phyloP scores from a whole-genome alignment of 163 green algal genomes.

The Scenedesmus sp. region DNA sequence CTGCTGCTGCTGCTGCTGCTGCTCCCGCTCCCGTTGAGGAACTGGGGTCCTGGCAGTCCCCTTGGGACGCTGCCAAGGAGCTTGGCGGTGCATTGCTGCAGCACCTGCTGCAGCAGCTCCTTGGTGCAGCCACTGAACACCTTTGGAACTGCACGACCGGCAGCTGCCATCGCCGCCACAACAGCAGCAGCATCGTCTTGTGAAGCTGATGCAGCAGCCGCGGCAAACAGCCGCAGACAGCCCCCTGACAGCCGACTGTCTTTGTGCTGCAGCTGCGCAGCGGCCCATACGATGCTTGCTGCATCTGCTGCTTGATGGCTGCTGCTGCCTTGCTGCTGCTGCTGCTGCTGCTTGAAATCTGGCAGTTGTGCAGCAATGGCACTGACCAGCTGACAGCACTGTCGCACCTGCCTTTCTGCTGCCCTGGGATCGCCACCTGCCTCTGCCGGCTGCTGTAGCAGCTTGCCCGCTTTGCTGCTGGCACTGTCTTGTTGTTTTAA shows the following conservation, averaged over 20 bases:
- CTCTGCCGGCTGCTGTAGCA: background rate
- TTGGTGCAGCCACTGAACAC: background rate
- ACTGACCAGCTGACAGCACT: slow-evolving; percentile 6
- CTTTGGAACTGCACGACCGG: background rate
- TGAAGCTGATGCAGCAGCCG: background rate
- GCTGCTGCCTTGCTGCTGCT: background rate
- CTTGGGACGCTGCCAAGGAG: background rate
- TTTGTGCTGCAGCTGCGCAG: slow-evolving; percentile 29
- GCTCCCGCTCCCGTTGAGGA: no score
- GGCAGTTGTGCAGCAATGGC: background rate
- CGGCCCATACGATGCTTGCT: background rate
- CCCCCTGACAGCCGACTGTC: background rate
- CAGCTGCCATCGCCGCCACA: slow-evolving; percentile 25
- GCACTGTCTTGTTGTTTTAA: background rate
- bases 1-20: background rate
- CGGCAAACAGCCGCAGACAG: slow-evolving; percentile 5
- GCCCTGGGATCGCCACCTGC: background rate
- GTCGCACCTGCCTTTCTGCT: background rate
- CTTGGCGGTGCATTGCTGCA: slow-evolving; percentile 19
- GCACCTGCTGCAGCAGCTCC: slow-evolving; percentile 32
- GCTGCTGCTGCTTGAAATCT: background rate
- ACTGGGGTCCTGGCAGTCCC: background rate
- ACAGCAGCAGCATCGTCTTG: background rate
- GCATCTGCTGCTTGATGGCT: background rate
- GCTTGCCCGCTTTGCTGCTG: slow-evolving; percentile 22